Conservation (phyloP, 345 rosid species). For the Luvunga scandens region DNA sequence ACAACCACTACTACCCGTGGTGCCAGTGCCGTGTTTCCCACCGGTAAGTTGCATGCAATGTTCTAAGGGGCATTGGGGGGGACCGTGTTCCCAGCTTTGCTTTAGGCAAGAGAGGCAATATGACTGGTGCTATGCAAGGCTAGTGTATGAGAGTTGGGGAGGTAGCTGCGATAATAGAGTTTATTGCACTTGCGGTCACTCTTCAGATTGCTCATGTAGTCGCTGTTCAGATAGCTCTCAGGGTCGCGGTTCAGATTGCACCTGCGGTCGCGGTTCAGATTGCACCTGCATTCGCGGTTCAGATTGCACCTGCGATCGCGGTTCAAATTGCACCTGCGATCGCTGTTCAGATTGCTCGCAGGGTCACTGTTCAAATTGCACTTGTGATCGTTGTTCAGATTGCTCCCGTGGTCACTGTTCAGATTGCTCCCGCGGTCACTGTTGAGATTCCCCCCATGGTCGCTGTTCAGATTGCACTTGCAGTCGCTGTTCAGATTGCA, state of each 20-base stretch:
- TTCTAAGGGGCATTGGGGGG: neutral
- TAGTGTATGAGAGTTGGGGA: slow-evolving; percentile 57
- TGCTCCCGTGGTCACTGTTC: slow-evolving; percentile 24
- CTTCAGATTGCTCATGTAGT: slow-evolving; percentile 35
- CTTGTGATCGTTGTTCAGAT: slow-evolving; percentile 29
- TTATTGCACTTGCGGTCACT: slow-evolving; percentile 14
- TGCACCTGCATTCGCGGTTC: neutral
- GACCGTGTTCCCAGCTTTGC: slow-evolving; percentile 7
- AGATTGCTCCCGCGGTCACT: too few relatives aligned
- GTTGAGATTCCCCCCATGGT: too few relatives aligned
- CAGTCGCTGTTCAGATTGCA: slow-evolving; percentile 34
- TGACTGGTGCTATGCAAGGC: slow-evolving; percentile 39
- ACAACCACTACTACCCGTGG: too few relatives aligned
- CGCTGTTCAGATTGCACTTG: neutral
- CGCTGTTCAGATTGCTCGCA: neutral
- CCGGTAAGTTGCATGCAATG: neutral
- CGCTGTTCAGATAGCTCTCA: too few relatives aligned
- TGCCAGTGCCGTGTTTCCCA: neutral
- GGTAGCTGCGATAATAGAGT: slow-evolving; percentile 32
- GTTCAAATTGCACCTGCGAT: too few relatives aligned
- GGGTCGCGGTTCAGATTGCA: too few relatives aligned
- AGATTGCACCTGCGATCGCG: too few relatives aligned
- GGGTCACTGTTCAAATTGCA: too few relatives aligned
- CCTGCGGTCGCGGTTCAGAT: neutral
- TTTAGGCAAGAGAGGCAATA: slow-evolving; percentile 18